Conservation (phyloP, 352 stramenopile genomes). For the Globisporangium recalcitrans region DNA sequence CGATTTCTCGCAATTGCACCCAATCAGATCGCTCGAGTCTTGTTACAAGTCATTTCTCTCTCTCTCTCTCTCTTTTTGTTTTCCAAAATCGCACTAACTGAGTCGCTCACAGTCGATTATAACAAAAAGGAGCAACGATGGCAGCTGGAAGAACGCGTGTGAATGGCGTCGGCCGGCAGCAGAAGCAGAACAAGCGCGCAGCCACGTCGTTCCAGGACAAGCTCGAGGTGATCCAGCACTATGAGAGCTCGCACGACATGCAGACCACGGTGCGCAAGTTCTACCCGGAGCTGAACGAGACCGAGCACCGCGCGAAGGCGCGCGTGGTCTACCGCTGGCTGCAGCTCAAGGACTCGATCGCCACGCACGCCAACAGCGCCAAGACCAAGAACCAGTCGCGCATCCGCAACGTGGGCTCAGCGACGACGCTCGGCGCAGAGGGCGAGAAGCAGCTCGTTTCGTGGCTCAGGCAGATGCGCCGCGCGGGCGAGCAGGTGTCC, state of each 20-base stretch:
- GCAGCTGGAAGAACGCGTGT: slow-evolving; percentile 2
- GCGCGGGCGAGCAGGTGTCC: slow-evolving; percentile 1
- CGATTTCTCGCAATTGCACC: neutral
- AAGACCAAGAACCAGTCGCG: slow-evolving; percentile 17
- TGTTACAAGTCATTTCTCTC: neutral
- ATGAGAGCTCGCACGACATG: slow-evolving; percentile 11
- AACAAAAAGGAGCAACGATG: slow-evolving; percentile 7
- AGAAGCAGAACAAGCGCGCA: slow-evolving; percentile 18
- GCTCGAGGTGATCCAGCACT: slow-evolving; percentile 15
- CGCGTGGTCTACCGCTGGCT: slow-evolving; percentile 17
- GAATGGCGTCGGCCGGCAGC: slow-evolving; percentile 8
- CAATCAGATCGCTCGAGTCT: neutral
- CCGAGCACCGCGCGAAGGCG: slow-evolving; percentile 9
- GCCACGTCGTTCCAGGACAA: slow-evolving; percentile 17
- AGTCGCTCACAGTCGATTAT: slow-evolving; percentile 1
- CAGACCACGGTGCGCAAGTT: slow-evolving; percentile 7
- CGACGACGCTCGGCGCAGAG: slow-evolving; percentile 11
- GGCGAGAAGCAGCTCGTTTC: slow-evolving; percentile 10
- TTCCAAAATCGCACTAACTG: neutral
- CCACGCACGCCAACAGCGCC: slow-evolving; percentile 13
- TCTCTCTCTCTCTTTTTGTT: too few species aligned
- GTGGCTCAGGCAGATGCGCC: slow-evolving; percentile 3
- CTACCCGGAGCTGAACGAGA: slow-evolving; percentile 12
- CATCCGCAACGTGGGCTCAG: slow-evolving; percentile 8
- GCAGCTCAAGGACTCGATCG: slow-evolving; percentile 9